phyloP scores from a whole-genome alignment of 2,329 filamentous ascomycete species.

The Fusarium tjaetaba region DNA sequence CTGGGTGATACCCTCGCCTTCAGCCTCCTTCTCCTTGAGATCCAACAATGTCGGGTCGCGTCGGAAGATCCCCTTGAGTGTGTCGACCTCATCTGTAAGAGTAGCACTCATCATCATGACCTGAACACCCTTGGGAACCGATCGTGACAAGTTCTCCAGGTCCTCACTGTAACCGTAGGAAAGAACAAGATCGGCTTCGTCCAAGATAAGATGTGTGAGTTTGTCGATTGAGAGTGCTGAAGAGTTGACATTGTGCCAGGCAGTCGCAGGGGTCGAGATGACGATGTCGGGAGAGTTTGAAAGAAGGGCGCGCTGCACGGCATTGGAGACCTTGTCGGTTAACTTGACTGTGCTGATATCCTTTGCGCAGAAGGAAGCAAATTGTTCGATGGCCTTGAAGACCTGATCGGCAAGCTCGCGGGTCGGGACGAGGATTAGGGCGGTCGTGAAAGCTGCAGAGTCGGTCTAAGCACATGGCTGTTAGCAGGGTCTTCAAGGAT shows the following conservation, averaged over 20 bases:
- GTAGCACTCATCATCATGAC: conserved; percentile 95
- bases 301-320: conserved; percentile 86
- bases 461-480: conserved; percentile 53
- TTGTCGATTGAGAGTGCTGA: conserved; percentile 73
- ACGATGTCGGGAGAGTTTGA: conserved; percentile 89
- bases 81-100: conserved; percentile 86
- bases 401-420: conserved; percentile 95
- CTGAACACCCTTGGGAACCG: conserved; percentile 86
- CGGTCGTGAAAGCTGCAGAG: conserved; percentile 67
- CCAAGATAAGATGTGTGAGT: conserved; percentile 83
- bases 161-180: conserved; percentile 96
- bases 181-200: conserved; percentile 92
- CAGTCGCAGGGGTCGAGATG: conserved; percentile 88
- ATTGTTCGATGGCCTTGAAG: conserved; percentile 77
- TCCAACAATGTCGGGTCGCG: conserved; percentile 82
- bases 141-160: conserved; percentile 79
- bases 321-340: conserved; percentile 88
- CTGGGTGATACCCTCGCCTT: conserved; percentile 81
- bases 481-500: conserved; percentile 9
- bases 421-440: conserved; percentile 93
- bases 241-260: conserved; percentile 76
- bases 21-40: conserved; percentile 82
- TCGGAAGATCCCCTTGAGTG: conserved; percentile 86
- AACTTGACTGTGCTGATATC: conserved; percentile 86
- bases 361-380: conserved; percentile 85